Evolutionary conservation across 2,329 filamentous ascomycete genomes (phyloP), one percentile per base, ranked within the genome.

Genomic region (Trichoderma cornu-damae): DNA sequence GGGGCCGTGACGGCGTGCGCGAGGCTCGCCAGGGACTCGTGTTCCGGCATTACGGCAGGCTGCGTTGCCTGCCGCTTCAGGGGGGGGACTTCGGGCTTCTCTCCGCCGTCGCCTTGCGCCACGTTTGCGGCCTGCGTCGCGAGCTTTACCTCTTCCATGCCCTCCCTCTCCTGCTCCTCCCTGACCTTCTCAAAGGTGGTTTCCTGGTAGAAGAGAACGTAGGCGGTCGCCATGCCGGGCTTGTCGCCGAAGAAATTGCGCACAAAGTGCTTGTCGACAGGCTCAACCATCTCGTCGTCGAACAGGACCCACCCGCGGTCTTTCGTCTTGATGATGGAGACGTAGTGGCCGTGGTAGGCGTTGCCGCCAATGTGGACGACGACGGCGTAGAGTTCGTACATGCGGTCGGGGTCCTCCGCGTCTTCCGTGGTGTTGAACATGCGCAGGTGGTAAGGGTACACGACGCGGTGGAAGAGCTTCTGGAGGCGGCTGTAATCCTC

Each of bases 371-470:
- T 97, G 67, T 99, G 94, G 20, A 99, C 90, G 8, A 99, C 91
- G 3, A 99, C 92, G 0, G 93, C 94, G 68, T 99, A 99, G 1
- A 99, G 78, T 76, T 99, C 94, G 72, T 99, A 99, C 35, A 99
- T 75, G 35, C 92, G 84, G 72, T 99, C 94, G 0, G 90, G 90
- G 65, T 97, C 92, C 65, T 93, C 89, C 14, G 92, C 90, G 60
- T 97, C 93, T 62, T 96, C 91, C 20, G 93, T 96, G 0, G 94
- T 97, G 73, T 97, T 97, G 76, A 97, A 96, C 69, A 99, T 85
- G 57, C 94, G 90, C 40, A 99, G 80, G 68, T 99, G 90, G 69
- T 96, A 99, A 0, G 94, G 94, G 69, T 99, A 99, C 4, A 96
- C 90, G 12, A 99, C 94, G 42, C 93, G 84, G 71, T 99, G 93